These are phyloP conservation scores for Pleurostoma richardsiae DNA, from an alignment of 2,329 filamentous ascomycete genomes.

Conservation along the genomic window DNA sequence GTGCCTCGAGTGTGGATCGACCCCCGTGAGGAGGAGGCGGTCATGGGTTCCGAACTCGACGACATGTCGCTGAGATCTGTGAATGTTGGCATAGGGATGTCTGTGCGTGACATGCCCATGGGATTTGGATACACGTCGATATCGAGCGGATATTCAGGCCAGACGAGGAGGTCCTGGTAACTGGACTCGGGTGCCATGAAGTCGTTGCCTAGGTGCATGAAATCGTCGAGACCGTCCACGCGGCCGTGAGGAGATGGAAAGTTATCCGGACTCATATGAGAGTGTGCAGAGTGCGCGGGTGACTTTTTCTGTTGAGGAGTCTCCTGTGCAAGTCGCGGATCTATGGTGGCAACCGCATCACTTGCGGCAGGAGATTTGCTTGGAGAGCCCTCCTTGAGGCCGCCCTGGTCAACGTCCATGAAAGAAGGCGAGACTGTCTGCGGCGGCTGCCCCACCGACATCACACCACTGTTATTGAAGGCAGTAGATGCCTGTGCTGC, in stretches of 20 bases:
- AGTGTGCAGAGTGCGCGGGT: slow-evolving; percentile 21
- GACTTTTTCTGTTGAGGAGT: slow-evolving; percentile 23
- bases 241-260: slow-evolving; percentile 30
- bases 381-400: slow-evolving; percentile 17
- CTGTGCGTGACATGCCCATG: slow-evolving; percentile 24
- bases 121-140: slow-evolving; percentile 32
- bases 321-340: slow-evolving; percentile 21
- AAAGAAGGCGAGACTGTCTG: slow-evolving; percentile 25
- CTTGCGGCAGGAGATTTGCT: slow-evolving; percentile 16
- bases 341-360: slow-evolving; percentile 23
- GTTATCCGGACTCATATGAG: slow-evolving; percentile 25
- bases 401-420: slow-evolving; percentile 27
- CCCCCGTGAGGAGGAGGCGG: slow-evolving; percentile 31
- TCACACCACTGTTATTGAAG: slow-evolving; percentile 16
- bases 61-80: slow-evolving; percentile 34
- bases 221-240: slow-evolving; percentile 33
- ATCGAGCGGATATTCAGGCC: slow-evolving; percentile 37
- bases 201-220: slow-evolving; percentile 30
- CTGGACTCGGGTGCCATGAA: slow-evolving; percentile 27
- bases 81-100: slow-evolving; percentile 29
- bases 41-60: slow-evolving; percentile 35
- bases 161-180: slow-evolving; percentile 38
- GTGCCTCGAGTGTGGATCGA: slow-evolving; percentile 41
- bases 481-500: slow-evolving; percentile 33
- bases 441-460: slow-evolving; percentile 15